Conservation (phyloP, 192 early-diverging fungal genomes). For the Allomyces arbusculus region DNA sequence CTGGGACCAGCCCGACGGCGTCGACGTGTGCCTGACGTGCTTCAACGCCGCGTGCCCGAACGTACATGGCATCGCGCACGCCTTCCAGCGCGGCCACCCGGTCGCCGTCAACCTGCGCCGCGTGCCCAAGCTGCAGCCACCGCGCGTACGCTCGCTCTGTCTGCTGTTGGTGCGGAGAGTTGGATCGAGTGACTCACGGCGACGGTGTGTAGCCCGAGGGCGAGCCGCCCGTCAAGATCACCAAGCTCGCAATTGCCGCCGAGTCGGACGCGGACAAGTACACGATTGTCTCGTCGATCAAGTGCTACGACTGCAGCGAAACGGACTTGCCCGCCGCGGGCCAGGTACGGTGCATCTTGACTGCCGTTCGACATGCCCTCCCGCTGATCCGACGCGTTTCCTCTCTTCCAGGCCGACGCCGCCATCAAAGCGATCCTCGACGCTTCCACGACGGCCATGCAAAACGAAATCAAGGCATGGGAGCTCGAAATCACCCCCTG, state of each 20-base stretch:
- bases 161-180: no score
- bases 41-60: conserved; percentile 76
- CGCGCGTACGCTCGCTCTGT: neutral
- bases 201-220: conserved; percentile 7
- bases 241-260: conserved; percentile 69
- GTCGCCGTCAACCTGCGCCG: conserved; percentile 70
- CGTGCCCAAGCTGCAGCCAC: conserved; percentile 13
- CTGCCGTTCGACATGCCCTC: no score
- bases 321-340: no score
- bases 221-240: conserved; percentile 70
- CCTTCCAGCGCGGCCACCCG: conserved; percentile 47
- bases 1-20: conserved; percentile 50
- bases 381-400: neutral
- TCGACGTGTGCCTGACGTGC: conserved; percentile 86
- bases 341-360: no score
- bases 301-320: conserved; percentile 52
- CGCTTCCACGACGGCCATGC: conserved; percentile 58
- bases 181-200: no score
- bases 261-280: conserved; percentile 52
- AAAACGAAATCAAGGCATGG: conserved; percentile 86
- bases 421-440: conserved; percentile 48
- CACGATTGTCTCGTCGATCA: conserved; percentile 48
- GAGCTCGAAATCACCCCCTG: conserved; percentile 64
- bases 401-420: conserved; percentile 21
- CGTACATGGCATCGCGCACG: conserved; percentile 56